These are phyloP conservation scores for Camelina hispida DNA, from an alignment of 345 rosid species.

Conservation along the genomic window DNA sequence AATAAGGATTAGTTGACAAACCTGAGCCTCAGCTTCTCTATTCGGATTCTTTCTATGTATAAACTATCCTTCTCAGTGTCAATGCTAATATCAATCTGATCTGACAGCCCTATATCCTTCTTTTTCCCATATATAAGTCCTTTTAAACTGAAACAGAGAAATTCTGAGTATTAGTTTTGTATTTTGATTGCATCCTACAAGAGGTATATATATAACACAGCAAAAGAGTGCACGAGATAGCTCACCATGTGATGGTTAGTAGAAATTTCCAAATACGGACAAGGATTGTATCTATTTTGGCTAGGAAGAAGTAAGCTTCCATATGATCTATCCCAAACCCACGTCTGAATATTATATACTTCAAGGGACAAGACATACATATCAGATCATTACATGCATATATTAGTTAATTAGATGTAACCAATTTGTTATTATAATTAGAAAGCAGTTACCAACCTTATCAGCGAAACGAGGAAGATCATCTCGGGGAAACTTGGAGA, in stretches of 20 bases:
- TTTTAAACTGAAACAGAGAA: constrained; percentile 49
- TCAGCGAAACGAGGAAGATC: constrained; percentile 73
- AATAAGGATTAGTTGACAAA: background rate
- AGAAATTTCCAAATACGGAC: constrained; percentile 59
- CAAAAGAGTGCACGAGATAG: constrained; percentile 1
- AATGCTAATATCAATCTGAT: constrained; percentile 47
- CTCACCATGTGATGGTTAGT: constrained; percentile 62
- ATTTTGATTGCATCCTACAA: constrained; percentile 6
- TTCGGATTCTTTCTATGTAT: constrained; percentile 64
- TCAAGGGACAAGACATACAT: constrained; percentile 29
- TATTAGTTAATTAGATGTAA: background rate
- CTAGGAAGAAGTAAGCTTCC: constrained; percentile 58
- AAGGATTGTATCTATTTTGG: constrained; percentile 63
- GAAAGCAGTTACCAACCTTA: constrained; percentile 51
- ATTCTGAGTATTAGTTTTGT: constrained; percentile 6
- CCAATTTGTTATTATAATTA: background rate
- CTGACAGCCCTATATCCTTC: constrained; percentile 28
- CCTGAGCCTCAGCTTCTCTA: constrained; percentile 72
- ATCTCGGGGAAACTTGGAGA: constrained; percentile 58
- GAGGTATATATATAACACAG: background rate
- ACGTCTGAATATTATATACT: constrained; percentile 76
- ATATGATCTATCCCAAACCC: constrained; percentile 77
- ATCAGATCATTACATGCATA: constrained; percentile 17
- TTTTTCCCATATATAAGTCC: constrained; percentile 46
- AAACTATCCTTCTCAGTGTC: constrained; percentile 48